Evolutionary conservation across 1,139 yeast species (phyloP).

Genomic region (Candida sojae): DNA sequence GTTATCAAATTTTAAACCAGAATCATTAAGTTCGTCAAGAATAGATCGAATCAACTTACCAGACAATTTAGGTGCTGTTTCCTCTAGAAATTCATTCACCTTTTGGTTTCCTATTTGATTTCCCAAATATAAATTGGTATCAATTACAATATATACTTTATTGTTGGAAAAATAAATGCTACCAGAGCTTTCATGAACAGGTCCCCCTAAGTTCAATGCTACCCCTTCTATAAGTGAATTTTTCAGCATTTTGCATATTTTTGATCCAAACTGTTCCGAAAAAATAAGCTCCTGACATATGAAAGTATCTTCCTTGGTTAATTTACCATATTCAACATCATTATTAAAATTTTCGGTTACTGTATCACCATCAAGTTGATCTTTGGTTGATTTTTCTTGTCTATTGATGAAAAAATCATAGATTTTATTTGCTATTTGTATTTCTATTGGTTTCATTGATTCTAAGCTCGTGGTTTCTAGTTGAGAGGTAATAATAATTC

Average conservation of each 20-base stretch:
- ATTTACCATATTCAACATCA: background rate
- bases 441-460: background rate
- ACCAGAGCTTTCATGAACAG: background rate
- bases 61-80: background rate
- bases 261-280: background rate
- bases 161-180: background rate
- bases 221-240: background rate
- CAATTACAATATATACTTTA: background rate
- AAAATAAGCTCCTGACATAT: background rate
- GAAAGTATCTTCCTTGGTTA: background rate
- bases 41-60: background rate
- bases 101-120: too few relatives aligned
- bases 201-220: background rate
- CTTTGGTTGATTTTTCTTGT: background rate
- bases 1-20: background rate
- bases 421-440: background rate
- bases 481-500: background rate
- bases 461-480: too few relatives aligned
- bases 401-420: background rate
- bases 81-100: too few relatives aligned
- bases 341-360: too few relatives aligned
- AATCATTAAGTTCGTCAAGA: background rate
- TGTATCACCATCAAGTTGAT: too few relatives aligned
- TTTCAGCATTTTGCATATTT: background rate
- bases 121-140: background rate